Evolutionary conservation across 192 early-diverging fungal genomes (phyloP).

Genomic region (Rhizophagus clarus): DNA sequence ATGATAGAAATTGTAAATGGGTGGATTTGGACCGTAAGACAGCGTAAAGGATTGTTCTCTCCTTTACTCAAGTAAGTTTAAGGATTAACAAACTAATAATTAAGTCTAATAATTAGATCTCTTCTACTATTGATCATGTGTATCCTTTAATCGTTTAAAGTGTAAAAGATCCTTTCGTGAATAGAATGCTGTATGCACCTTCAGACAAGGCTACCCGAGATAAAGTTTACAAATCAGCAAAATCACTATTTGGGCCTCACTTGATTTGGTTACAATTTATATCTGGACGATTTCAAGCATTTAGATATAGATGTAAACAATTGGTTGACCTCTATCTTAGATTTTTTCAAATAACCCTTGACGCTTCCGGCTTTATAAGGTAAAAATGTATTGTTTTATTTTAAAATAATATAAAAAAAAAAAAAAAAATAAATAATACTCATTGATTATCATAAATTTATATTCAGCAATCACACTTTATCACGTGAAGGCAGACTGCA

Average conservation of each 20-base stretch:
- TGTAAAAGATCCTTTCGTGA: slow-evolving; percentile 78
- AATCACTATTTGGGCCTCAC: slow-evolving; percentile 71
- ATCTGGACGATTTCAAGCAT: slow-evolving; percentile 79
- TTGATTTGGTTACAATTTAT: slow-evolving; percentile 87
- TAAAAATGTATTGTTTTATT: background rate
- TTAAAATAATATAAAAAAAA: background rate
- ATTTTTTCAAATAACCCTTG: slow-evolving; percentile 78
- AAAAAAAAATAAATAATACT: background rate
- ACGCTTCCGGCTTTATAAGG: slow-evolving; percentile 40
- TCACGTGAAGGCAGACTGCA: slow-evolving; percentile 80
- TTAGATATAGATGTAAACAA: slow-evolving; percentile 70
- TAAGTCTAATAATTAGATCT: background rate
- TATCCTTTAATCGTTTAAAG: slow-evolving; percentile 33
- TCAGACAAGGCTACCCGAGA: slow-evolving; percentile 77
- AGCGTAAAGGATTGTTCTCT: slow-evolving; percentile 84
- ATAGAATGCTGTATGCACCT: slow-evolving; percentile 91
- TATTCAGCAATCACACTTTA: slow-evolving; percentile 64
- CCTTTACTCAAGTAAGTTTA: slow-evolving; percentile 46
- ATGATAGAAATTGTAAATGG: slow-evolving; percentile 82
- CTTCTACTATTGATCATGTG: background rate
- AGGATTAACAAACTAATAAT: background rate
- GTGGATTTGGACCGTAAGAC: slow-evolving; percentile 81
- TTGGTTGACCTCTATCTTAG: slow-evolving; percentile 77
- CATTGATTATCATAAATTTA: background rate
- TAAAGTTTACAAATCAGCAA: slow-evolving; percentile 62